phyloP scores from a whole-genome alignment of 2,329 filamentous ascomycete species.

The Ascochyta lentis region DNA sequence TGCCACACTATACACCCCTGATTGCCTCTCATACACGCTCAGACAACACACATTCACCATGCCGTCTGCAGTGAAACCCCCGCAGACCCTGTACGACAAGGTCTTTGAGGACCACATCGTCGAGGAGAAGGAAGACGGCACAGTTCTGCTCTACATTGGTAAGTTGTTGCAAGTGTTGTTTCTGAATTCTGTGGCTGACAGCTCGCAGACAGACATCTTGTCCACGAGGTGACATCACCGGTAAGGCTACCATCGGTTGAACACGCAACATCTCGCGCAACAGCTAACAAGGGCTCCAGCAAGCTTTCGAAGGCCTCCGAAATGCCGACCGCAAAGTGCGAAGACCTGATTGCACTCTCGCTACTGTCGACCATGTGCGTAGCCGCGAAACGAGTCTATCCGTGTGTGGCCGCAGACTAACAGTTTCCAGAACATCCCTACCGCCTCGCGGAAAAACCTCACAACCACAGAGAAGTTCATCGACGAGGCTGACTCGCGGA shows the following conservation, averaged over 20 bases:
- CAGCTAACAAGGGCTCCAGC: constrained; percentile 57
- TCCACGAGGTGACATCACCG: constrained; percentile 98
- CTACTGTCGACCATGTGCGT: constrained; percentile 93
- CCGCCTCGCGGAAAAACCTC: constrained; percentile 85
- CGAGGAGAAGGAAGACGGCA: constrained; percentile 93
- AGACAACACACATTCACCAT: constrained; percentile 59
- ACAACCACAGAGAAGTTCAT: constrained; percentile 95
- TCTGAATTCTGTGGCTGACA: constrained; percentile 28
- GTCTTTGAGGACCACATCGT: constrained; percentile 94
- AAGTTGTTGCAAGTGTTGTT: constrained; percentile 42
- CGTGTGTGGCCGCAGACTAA: constrained; percentile 18
- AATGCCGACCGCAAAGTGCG: constrained; percentile 88
- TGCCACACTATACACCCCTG: constrained; percentile 1
- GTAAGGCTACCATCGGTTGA: constrained; percentile 58
- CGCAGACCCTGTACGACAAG: constrained; percentile 95
- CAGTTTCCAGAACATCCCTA: constrained; percentile 81
- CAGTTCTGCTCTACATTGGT: constrained; percentile 92
- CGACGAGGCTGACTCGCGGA: constrained; percentile 89
- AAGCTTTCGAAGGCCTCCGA: constrained; percentile 95
- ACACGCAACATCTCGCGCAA: not conserved
- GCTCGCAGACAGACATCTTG: constrained; percentile 81
- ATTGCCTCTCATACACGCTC: constrained; percentile 7
- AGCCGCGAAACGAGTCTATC: not conserved
- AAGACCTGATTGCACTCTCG: constrained; percentile 94
- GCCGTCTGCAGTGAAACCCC: constrained; percentile 74